A percentile compares a stretch with the other conserved stretches of the same genome.
Evolutionary conservation across 2,329 filamentous ascomycete genomes (phyloP).

Genomic region (Grosmannia huntii): DNA sequence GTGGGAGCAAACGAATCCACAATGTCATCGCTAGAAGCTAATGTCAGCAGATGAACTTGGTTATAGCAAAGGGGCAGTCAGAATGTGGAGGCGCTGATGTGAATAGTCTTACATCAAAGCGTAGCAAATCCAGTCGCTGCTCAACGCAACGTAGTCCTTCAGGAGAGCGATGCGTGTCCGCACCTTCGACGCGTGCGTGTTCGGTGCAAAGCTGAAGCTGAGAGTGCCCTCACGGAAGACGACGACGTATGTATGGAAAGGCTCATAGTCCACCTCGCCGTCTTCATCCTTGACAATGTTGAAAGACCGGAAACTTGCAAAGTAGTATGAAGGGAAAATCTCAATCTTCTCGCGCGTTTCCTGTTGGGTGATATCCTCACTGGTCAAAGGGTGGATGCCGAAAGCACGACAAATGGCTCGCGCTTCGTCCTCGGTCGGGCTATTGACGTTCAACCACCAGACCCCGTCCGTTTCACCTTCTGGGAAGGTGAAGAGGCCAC

Average conservation of each 20-base stretch:
- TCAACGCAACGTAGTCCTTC: constrained; percentile 88
- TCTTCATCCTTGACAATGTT: constrained; percentile 63
- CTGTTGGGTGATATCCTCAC: constrained; percentile 90
- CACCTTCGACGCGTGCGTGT: constrained; percentile 77
- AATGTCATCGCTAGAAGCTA: constrained; percentile 64
- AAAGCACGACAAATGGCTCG: constrained; percentile 85
- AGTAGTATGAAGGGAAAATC: constrained; percentile 94
- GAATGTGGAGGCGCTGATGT: background rate
- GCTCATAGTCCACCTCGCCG: constrained; percentile 74
- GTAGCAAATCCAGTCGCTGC: constrained; percentile 98
- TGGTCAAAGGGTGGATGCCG: constrained; percentile 86
- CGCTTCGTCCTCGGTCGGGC: constrained; percentile 79
- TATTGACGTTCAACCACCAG: constrained; percentile 97
- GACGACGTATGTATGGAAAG: constrained; percentile 92
- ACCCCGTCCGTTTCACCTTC: constrained; percentile 60
- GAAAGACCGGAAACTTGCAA: constrained; percentile 94
- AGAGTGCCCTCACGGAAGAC: constrained; percentile 92
- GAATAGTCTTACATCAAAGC: constrained; percentile 64
- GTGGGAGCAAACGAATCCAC: constrained; percentile 90
- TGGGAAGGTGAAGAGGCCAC: constrained; percentile 65
- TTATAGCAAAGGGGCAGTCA: background rate
- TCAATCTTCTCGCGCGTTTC: constrained; percentile 98
- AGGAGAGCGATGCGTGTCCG: constrained; percentile 83
- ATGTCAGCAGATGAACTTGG: constrained; percentile 13
- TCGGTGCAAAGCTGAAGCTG: constrained; percentile 85